Base-by-base conservation (phyloP, 805 yeast species). In the Saccharomycopsis synnaedendra region DNA sequence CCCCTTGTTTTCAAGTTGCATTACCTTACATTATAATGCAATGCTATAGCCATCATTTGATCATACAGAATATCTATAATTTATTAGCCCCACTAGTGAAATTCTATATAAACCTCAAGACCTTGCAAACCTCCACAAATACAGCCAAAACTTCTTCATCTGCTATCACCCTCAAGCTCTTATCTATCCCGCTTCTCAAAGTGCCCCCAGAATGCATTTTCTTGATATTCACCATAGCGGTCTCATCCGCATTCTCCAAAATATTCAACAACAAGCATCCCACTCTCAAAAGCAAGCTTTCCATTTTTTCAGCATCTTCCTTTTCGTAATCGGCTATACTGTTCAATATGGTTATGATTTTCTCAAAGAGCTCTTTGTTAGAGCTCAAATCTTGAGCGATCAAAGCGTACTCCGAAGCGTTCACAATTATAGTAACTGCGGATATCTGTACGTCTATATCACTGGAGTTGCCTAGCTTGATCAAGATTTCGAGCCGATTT, bases 361-460 rank as follows among this genome's bases (percentile, higher is more conserved):
- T 51, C n/a, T 49, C 48, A 32, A 51, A 51, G 4, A 51, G 32
- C 30, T 45, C 50, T 27, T 33, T n/a, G 31, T 49, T 51, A 3
- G 42, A 33, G 27, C 28, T 28, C 19, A 52, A 42, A 10, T 10
- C 9, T 29, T 50, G 42, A 4, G 51, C 46, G 8, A 60, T 56
- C 32, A 60, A 47, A 8, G 54, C 58, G 39, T 44, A 59, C 41
- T 59, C 63, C 47, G 58, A 52, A 19, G 60, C 58, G 41, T 57
- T 60, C 10, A 60, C 61, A 9, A 60, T 33, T n/a, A 60, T 45
- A 1, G 62, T 63, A 5, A 59, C 47, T 1, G 46, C 48, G n/a
- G 44, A 44, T 42, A 55, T 49, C 30, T 53, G 49, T 19, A 57
- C 51, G 11, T 60, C 53, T 3, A 58, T 56, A 48, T 50, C 47